Base-by-base conservation (phyloP, 768 basidiomycete genomes). In the Daedaleopsis sinensis region DNA sequence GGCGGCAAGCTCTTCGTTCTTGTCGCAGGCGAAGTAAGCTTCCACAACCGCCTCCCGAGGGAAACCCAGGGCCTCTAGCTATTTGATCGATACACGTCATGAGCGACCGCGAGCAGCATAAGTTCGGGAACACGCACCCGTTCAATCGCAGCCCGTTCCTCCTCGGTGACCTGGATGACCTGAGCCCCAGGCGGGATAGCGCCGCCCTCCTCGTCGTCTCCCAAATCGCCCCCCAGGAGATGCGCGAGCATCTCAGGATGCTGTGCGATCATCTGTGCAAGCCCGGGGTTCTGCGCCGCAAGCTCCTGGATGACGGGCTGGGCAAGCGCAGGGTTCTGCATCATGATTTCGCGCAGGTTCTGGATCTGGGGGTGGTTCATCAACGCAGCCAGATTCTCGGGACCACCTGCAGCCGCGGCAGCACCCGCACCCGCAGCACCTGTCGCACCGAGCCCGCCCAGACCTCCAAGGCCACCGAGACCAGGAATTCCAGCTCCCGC, bases 1-100 rank as follows among this genome's bases (percentile, higher is more conserved):
- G 15, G 96, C 97, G 10, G 97, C 95, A 19, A 96, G 77, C 71
- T 98, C 94, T 76, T 98, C 97, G 71, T 98, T 94, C 83, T 93
- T 94, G 73, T 94, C 97, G 74, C 96, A 98, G 1, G 89, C 91
- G 71, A 96, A 85, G 76, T 92, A 99, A 1, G 97, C 97, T 74
- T 98, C 86, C 38, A 96, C 77, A n/a, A 82, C 96, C 0, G 79
- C 78, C 47, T 94, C 81, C 43, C 93, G 84, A 18, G 91, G 74
- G 74, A 99, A 98, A 0, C 97, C 96, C 49, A 98, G 85, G 1
- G 78, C 88, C 76, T 93, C 85, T 63, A 97, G 79, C 96, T 97
- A 65, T 2, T 37, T 18, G 15, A n/a, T 32, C 38, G 9, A 19
- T 35, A 13, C 50, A 54, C 27, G 39, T 51, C 50, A 63, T 32